Evolutionary conservation across 495 filamentous ascomycete genomes (phyloP).

Genomic region (Hypomontagnella monticulosa): DNA sequence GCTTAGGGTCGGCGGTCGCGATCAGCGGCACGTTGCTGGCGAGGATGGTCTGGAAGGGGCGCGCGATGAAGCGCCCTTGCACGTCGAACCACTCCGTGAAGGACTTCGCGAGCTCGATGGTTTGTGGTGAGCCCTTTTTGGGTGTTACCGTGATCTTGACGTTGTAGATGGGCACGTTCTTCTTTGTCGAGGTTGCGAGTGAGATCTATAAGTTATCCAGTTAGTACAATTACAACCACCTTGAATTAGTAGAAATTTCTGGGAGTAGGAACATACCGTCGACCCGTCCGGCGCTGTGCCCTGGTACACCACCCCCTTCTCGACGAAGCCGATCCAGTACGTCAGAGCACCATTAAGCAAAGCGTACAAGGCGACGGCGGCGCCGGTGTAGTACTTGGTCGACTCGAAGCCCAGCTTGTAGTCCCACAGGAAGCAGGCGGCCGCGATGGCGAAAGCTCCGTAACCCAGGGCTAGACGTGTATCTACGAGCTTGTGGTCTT

Average conservation of each 20-base stretch:
- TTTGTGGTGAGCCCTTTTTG: conserved; percentile 47
- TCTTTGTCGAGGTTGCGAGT: conserved; percentile 73
- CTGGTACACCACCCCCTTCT: conserved; percentile 81
- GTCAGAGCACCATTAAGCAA: conserved; percentile 80
- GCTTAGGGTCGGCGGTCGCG: conserved; percentile 72
- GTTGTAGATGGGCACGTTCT: conserved; percentile 81
- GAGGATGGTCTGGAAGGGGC: conserved; percentile 85
- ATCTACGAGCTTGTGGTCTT: conserved; percentile 82
- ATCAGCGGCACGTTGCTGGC: conserved; percentile 74
- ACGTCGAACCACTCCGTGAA: conserved; percentile 90
- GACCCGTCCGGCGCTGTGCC: conserved; percentile 63
- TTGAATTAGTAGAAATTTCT: too few relatives aligned
- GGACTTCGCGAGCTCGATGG: conserved; percentile 66
- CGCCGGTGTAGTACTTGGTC: conserved; percentile 77
- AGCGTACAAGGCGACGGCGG: conserved; percentile 82
- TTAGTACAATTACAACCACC: conserved; percentile 3
- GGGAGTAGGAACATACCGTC: conserved; percentile 37
- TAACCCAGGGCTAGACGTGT: conserved; percentile 86
- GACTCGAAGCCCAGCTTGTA: conserved; percentile 88
- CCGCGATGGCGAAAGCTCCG: conserved; percentile 79
- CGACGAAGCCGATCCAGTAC: conserved; percentile 86
- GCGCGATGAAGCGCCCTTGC: conserved; percentile 80
- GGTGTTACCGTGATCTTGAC: conserved; percentile 68
- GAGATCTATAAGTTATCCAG: conserved; percentile 61
- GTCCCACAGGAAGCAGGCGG: conserved; percentile 86